A percentile compares a stretch with the other conserved stretches of the same genome.
Conservation (phyloP, 805 yeast species). For the Sugiyamaella lignohabitans region DNA sequence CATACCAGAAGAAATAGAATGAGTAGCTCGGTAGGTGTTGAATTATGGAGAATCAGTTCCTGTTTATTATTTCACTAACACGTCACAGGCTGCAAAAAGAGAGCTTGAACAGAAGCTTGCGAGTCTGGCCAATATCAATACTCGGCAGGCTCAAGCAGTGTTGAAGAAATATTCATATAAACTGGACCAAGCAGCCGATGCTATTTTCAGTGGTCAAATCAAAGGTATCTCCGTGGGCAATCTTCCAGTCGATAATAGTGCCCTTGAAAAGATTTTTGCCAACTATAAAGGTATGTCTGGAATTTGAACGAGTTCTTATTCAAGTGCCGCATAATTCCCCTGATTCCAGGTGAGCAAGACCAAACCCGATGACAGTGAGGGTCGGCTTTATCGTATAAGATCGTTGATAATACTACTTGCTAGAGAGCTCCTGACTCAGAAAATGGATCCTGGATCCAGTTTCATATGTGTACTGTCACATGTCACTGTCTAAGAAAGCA, state of each 20-base stretch:
- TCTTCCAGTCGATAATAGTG: not conserved
- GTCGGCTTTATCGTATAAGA: no score
- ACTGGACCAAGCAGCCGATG: conserved; percentile 31
- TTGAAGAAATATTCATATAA: conserved; percentile 28
- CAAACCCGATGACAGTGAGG: no score
- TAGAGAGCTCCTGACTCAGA: no score
- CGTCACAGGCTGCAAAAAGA: not conserved
- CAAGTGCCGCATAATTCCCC: not conserved
- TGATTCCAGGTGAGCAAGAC: no score
- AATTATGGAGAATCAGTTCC: not conserved
- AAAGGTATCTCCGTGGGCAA: conserved; percentile 3
- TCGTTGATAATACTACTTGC: no score
- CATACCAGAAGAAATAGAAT: not conserved
- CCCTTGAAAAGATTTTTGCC: conserved; percentile 21
- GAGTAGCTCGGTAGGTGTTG: not conserved
- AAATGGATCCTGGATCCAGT: no score
- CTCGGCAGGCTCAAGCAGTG: conserved; percentile 13
- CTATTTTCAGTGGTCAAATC: conserved; percentile 26
- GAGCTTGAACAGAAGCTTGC: conserved; percentile 15
- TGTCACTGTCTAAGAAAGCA: not conserved
- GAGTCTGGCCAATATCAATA: conserved; percentile 15
- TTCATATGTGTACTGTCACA: not conserved
- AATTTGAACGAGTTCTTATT: not conserved
- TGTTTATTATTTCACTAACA: not conserved
- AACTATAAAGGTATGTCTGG: conserved; percentile 24